These are phyloP conservation scores for Penicillium hesseltinei DNA, from an alignment of 2,329 filamentous ascomycete species.

Conservation along the genomic window DNA sequence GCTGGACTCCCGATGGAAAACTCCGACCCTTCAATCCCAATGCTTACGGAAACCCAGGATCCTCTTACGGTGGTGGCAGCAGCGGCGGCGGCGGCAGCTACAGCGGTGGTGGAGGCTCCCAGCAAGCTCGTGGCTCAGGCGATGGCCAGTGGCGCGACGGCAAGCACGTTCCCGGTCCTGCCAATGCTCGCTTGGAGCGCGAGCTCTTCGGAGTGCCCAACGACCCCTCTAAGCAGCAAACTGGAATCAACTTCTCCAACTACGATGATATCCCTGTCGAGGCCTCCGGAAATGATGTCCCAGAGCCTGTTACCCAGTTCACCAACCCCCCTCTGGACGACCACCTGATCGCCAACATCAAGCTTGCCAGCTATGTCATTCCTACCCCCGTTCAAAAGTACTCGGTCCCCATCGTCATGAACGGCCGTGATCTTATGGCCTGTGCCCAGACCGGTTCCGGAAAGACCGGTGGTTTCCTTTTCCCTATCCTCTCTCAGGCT, in stretches of 20 bases:
- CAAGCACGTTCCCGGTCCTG: conserved; percentile 87
- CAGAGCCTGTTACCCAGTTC: conserved; percentile 86
- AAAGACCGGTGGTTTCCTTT: conserved; percentile 99
- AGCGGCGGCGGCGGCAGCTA: conserved; percentile 53
- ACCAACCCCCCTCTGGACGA: conserved; percentile 93
- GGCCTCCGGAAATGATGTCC: conserved; percentile 89
- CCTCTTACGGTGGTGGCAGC: conserved; percentile 42
- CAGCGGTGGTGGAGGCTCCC: conserved; percentile 38
- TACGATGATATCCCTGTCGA: conserved; percentile 99
- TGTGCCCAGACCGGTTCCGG: conserved; percentile 99
- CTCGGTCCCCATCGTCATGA: conserved; percentile 98
- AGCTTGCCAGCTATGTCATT: conserved; percentile 88
- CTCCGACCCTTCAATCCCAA: conserved; percentile 56
- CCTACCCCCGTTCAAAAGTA: conserved; percentile 99
- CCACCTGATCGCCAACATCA: conserved; percentile 89
- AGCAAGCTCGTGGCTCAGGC: conserved; percentile 71
- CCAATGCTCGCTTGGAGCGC: conserved; percentile 86
- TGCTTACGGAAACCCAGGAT: conserved; percentile 59
- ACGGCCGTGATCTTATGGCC: conserved; percentile 96
- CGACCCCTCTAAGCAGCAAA: conserved; percentile 92
- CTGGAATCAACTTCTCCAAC: conserved; percentile 99
- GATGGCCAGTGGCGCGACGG: conserved; percentile 96
- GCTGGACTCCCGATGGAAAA: conserved; percentile 38
- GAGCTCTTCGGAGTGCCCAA: conserved; percentile 91
- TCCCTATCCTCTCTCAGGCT: conserved; percentile 97